These are phyloP conservation scores for Mycena citricolor DNA, from an alignment of 1,284 basidiomycete genomes.

Conservation along the genomic window DNA sequence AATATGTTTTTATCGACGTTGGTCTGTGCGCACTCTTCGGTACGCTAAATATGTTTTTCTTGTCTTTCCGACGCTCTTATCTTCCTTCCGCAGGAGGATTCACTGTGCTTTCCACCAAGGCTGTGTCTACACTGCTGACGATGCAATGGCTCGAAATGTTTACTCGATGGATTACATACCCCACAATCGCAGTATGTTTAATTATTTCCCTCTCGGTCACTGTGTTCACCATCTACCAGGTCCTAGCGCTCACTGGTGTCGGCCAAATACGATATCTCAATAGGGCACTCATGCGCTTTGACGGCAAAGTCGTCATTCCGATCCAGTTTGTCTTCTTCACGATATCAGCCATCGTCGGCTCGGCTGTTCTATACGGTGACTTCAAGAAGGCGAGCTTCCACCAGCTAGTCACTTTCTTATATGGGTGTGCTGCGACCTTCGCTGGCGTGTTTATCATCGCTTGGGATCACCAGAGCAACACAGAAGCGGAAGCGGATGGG, in stretches of 20 bases:
- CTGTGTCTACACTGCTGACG: constrained; percentile 82
- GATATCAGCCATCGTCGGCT: constrained; percentile 86
- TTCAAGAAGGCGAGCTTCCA: constrained; percentile 82
- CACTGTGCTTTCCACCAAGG: constrained; percentile 95
- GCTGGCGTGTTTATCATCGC: constrained; percentile 84
- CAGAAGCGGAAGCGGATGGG: constrained; percentile 21
- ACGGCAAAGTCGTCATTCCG: constrained; percentile 88
- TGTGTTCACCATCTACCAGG: constrained; percentile 41
- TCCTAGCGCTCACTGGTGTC: constrained; percentile 78
- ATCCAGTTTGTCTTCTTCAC: constrained; percentile 93
- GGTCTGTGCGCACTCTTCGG: constrained; percentile 88
- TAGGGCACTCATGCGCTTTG: constrained; percentile 85
- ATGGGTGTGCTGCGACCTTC: constrained; percentile 82
- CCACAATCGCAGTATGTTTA: constrained; percentile 55
- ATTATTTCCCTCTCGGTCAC: constrained; percentile 23
- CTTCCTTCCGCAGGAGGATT: constrained; percentile 68
- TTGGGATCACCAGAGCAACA: constrained; percentile 44
- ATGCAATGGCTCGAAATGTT: constrained; percentile 75
- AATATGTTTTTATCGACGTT: constrained; percentile 83
- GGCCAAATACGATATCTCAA: constrained; percentile 93
- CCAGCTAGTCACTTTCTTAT: constrained; percentile 82
- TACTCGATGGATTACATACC: constrained; percentile 78
- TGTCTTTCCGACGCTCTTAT: neutral
- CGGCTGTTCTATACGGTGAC: constrained; percentile 91
- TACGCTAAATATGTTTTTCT: constrained; percentile 30